Evolutionary conservation across 192 early-diverging fungal genomes (phyloP).

Genomic region (Phycomyces blakesleeanus): DNA sequence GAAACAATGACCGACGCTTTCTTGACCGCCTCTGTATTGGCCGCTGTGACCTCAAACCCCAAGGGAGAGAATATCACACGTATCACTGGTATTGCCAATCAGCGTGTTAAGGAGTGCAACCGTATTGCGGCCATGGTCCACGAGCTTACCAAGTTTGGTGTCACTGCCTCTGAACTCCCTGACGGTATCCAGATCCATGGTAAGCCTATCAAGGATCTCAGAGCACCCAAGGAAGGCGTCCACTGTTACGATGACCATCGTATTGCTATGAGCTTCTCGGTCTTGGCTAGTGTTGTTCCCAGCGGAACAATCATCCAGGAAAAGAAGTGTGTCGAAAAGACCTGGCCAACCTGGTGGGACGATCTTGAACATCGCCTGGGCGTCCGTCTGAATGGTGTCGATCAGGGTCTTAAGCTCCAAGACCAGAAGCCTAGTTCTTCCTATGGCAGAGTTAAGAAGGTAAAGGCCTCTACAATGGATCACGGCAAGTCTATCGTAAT

Average conservation of each 20-base stretch:
- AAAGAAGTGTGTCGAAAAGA: slow-evolving; percentile 98
- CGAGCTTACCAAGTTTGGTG: slow-evolving; percentile 89
- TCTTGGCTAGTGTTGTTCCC: slow-evolving; percentile 75
- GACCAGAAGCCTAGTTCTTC: not conserved
- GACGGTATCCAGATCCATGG: slow-evolving; percentile 92
- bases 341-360: slow-evolving; percentile 99
- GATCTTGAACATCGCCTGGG: slow-evolving; percentile 78
- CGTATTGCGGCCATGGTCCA: slow-evolving; percentile 95
- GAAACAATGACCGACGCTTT: slow-evolving; percentile 99
- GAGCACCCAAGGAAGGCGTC: slow-evolving; percentile 60
- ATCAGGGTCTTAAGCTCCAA: slow-evolving; percentile 36
- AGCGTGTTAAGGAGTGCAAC: slow-evolving; percentile 98
- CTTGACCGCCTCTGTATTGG: slow-evolving; percentile 89
- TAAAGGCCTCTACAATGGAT: slow-evolving; percentile 28
- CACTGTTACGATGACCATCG: slow-evolving; percentile 97
- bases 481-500: slow-evolving; percentile 63
- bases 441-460: slow-evolving; percentile 11
- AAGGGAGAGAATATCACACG: slow-evolving; percentile 62
- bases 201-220: slow-evolving; percentile 45
- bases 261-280: slow-evolving; percentile 94
- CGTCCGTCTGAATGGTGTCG: slow-evolving; percentile 55
- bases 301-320: slow-evolving; percentile 77
- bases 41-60: slow-evolving; percentile 71
- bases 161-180: slow-evolving; percentile 71
- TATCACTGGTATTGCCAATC: slow-evolving; percentile 95